phyloP scores from a whole-genome alignment of 352 stramenopile species.

The Pythium insidiosum region DNA sequence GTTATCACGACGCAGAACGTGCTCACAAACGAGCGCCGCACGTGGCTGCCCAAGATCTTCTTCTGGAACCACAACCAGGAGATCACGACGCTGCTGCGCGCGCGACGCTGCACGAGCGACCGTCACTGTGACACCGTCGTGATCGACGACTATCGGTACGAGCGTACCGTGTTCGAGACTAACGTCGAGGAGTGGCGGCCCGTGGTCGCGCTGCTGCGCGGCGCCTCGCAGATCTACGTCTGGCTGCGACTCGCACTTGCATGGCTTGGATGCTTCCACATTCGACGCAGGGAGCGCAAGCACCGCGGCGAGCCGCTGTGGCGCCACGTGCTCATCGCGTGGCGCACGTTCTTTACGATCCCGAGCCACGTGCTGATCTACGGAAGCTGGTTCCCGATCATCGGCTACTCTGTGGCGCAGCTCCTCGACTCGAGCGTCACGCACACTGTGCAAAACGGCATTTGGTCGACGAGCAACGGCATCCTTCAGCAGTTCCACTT shows the following conservation, averaged over 20 bases:
- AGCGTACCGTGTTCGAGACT: slow-evolving; percentile 4
- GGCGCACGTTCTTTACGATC: slow-evolving; percentile 6
- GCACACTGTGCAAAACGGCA: slow-evolving; percentile 13
- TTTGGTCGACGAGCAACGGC: slow-evolving; percentile 16
- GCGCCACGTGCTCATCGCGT: background rate
- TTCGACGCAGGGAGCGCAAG: slow-evolving; percentile 1
- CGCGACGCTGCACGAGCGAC: background rate
- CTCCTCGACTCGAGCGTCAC: slow-evolving; percentile 15
- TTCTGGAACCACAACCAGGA: background rate
- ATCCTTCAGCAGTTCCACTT: slow-evolving; percentile 12
- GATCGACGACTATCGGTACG: slow-evolving; percentile 21
- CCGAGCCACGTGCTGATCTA: slow-evolving; percentile 15
- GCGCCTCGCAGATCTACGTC: slow-evolving; percentile 9
- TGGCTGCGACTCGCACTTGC: slow-evolving; percentile 10
- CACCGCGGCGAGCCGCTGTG: background rate
- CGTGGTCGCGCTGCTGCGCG: background rate
- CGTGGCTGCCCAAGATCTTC: background rate
- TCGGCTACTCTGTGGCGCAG: slow-evolving; percentile 20
- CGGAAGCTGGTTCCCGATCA: slow-evolving; percentile 23
- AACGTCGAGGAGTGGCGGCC: background rate
- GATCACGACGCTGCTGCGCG: slow-evolving; percentile 9
- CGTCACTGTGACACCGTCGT: slow-evolving; percentile 6
- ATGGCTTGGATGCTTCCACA: slow-evolving; percentile 2
- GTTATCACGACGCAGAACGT: slow-evolving; percentile 1
- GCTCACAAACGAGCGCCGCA: background rate